phyloP scores from a whole-genome alignment of 768 basidiomycete species.

The Lentinula edodes region DNA sequence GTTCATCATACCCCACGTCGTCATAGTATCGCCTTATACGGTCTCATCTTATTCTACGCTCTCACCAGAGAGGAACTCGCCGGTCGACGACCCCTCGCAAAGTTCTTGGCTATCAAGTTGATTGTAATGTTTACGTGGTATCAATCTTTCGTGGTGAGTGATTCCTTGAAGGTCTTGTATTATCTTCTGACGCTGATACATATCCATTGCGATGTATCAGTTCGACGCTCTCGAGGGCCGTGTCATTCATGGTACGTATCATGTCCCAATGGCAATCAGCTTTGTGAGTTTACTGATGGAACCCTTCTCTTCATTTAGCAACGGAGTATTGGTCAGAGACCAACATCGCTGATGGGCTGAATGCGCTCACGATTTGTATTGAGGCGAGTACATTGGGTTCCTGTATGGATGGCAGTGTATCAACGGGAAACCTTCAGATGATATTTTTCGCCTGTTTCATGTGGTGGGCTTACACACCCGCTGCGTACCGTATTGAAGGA shows the following conservation, averaged over 20 bases:
- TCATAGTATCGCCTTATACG: constrained; percentile 78
- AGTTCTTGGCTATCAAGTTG: constrained; percentile 83
- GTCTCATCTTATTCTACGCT: constrained; percentile 77
- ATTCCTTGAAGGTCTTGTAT: background rate
- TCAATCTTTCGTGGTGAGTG: constrained; percentile 66
- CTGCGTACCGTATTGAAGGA: constrained; percentile 55
- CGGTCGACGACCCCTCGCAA: constrained; percentile 71
- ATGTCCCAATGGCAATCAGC: no score
- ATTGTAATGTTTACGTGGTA: constrained; percentile 89
- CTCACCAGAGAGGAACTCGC: constrained; percentile 73
- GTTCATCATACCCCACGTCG: background rate
- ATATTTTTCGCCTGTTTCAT: constrained; percentile 72
- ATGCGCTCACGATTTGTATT: constrained; percentile 75
- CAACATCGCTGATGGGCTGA: constrained; percentile 81
- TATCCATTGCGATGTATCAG: constrained; percentile 24
- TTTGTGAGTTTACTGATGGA: background rate
- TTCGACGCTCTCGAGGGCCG: constrained; percentile 60
- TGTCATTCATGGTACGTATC: constrained; percentile 54
- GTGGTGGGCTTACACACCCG: constrained; percentile 77
- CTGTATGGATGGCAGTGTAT: background rate
- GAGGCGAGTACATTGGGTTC: constrained; percentile 45
- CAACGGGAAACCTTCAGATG: constrained; percentile 47
- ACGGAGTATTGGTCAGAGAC: constrained; percentile 78
- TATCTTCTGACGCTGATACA: background rate
- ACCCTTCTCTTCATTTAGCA: constrained; percentile 26